These are phyloP conservation scores for Aureobasidium sp. DNA, from an alignment of 2,329 filamentous ascomycete species.

Conservation along the genomic window DNA sequence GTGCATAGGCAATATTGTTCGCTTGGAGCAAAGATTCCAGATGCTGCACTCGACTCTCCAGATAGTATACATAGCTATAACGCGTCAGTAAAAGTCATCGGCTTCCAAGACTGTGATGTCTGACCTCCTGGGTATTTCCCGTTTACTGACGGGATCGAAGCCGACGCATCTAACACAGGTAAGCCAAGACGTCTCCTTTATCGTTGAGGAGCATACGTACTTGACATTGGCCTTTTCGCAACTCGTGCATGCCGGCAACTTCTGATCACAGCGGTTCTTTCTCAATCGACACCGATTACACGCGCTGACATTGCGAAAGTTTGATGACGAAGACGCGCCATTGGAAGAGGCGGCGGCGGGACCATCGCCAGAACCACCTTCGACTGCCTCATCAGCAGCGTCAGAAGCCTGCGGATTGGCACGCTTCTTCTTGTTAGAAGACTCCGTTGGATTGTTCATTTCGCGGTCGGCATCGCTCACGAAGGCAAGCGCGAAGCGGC, in stretches of 20 bases:
- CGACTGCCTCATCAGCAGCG: background rate
- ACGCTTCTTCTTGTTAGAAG: conserved; percentile 17
- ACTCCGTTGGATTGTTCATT: conserved; percentile 13
- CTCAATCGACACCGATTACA: conserved; percentile 87
- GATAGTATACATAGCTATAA: conserved; percentile 81
- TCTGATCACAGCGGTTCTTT: conserved; percentile 94
- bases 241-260: conserved; percentile 79
- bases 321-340: conserved; percentile 55
- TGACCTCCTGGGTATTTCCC: conserved; percentile 76
- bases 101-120: background rate
- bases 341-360: background rate
- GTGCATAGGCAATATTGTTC: conserved; percentile 64
- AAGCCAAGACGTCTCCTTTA: background rate
- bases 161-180: conserved; percentile 59
- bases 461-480: conserved; percentile 13
- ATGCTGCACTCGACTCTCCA: conserved; percentile 78
- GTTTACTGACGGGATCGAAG: conserved; percentile 93
- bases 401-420: conserved; percentile 1
- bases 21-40: conserved; percentile 68
- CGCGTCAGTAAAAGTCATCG: background rate
- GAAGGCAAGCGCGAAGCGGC: conserved; percentile 7
- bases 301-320: conserved; percentile 61
- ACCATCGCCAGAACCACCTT: background rate
- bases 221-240: conserved; percentile 89
- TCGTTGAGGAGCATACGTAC: background rate